These are phyloP conservation scores for Saccharomycopsis schoenii DNA, from an alignment of 805 yeast genomes.

Conservation along the genomic window DNA sequence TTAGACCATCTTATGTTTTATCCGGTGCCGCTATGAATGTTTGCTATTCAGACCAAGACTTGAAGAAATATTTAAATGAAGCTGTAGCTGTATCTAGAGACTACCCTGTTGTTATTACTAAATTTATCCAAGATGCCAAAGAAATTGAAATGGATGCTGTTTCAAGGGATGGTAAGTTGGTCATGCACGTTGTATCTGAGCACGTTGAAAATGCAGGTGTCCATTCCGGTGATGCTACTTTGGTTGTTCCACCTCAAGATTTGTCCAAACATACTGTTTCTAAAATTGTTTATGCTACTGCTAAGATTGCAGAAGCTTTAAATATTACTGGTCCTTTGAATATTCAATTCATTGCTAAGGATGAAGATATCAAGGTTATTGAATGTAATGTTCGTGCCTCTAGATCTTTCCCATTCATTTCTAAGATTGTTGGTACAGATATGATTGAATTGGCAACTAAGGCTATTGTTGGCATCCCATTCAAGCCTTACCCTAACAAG, in stretches of 20 bases:
- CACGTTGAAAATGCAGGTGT: slow-evolving; percentile 99
- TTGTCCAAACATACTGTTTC: slow-evolving; percentile 83
- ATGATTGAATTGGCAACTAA: slow-evolving; percentile 95
- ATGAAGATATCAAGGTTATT: slow-evolving; percentile 91
- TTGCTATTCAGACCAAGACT: slow-evolving; percentile 80
- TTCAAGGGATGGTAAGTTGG: slow-evolving; percentile 85
- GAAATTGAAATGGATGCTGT: slow-evolving; percentile 99
- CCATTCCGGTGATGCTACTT: slow-evolving; percentile 97
- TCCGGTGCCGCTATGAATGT: slow-evolving; percentile 99
- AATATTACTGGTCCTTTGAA: slow-evolving; percentile 96
- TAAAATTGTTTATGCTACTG: slow-evolving; percentile 90
- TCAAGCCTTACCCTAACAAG: slow-evolving; percentile 83
- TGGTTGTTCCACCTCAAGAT: slow-evolving; percentile 95
- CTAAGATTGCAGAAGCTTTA: slow-evolving; percentile 89
- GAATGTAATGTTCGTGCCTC: slow-evolving; percentile 99
- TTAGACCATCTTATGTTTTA: slow-evolving; percentile 93
- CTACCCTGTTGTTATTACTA: slow-evolving; percentile 95
- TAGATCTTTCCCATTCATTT: slow-evolving; percentile 97
- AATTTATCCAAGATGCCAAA: slow-evolving; percentile 92
- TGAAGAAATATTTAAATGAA: slow-evolving; percentile 78
- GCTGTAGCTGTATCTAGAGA: slow-evolving; percentile 98
- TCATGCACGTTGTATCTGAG: slow-evolving; percentile 96
- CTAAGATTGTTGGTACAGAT: slow-evolving; percentile 94
- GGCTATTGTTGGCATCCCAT: slow-evolving; percentile 83
- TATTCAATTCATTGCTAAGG: slow-evolving; percentile 93